These are phyloP conservation scores for Lodderomyces jiufengensis DNA, from an alignment of 1,139 yeast genomes.

Conservation along the genomic window DNA sequence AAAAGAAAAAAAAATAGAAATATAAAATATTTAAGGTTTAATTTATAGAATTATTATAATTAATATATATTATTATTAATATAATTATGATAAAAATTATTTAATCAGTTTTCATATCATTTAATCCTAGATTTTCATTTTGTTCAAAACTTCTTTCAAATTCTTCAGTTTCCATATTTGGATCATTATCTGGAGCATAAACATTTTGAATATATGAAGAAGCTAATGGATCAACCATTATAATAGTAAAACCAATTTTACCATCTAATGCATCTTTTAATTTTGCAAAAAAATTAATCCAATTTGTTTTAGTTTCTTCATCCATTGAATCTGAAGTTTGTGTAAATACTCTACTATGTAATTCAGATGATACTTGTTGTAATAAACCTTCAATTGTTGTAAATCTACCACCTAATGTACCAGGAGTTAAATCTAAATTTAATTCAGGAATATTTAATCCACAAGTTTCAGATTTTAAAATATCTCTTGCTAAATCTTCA, in stretches of 20 bases:
- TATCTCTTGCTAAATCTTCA: slow-evolving; percentile 92
- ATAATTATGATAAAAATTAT: too few species aligned
- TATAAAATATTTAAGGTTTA: neutral
- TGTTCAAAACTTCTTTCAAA: slow-evolving; percentile 83
- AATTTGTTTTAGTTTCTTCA: slow-evolving; percentile 64
- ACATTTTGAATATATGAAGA: slow-evolving; percentile 95
- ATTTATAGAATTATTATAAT: neutral
- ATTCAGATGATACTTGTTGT: slow-evolving; percentile 84
- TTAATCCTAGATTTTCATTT: slow-evolving; percentile 88
- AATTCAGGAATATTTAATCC: slow-evolving; percentile 83
- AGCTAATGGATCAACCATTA: slow-evolving; percentile 93
- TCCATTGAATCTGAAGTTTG: slow-evolving; percentile 94
- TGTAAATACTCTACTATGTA: slow-evolving; percentile 78
- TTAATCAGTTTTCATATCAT: slow-evolving; percentile 64
- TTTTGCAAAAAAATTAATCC: slow-evolving; percentile 75
- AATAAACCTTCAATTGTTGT: slow-evolving; percentile 94
- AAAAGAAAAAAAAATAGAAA: neutral
- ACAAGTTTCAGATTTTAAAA: slow-evolving; percentile 92
- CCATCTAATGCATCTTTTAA: slow-evolving; percentile 84
- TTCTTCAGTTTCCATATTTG: slow-evolving; percentile 88
- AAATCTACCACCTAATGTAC: slow-evolving; percentile 97
- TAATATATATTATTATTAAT: neutral
- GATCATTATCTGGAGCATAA: slow-evolving; percentile 97
- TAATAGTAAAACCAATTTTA: slow-evolving; percentile 73
- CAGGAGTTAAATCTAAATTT: slow-evolving; percentile 86